Conservation (phyloP, 2,329 filamentous ascomycete genomes). For the Dactylellina parvicollis region DNA sequence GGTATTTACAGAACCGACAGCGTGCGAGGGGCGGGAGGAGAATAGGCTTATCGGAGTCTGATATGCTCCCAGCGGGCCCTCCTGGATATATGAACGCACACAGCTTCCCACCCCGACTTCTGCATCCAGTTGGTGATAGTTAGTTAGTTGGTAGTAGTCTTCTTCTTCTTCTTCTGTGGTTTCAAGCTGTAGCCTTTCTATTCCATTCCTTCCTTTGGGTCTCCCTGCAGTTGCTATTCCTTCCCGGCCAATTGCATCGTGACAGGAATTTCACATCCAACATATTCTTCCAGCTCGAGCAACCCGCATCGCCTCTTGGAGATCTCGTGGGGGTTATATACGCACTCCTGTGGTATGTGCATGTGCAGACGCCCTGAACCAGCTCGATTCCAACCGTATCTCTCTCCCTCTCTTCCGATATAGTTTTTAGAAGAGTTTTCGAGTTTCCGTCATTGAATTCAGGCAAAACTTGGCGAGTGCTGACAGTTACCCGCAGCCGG, state of each 20-base stretch:
- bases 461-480: slow-evolving; percentile 37
- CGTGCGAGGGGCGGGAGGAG: neutral
- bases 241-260: slow-evolving; percentile 29
- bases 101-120: neutral
- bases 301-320: neutral
- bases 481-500: slow-evolving; percentile 35
- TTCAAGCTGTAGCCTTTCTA: neutral
- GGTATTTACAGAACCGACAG: slow-evolving; percentile 11
- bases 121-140: neutral
- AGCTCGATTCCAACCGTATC: neutral
- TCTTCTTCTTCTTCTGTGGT: neutral
- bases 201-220: neutral
- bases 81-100: slow-evolving; percentile 2
- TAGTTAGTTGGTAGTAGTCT: neutral
- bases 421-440: slow-evolving; percentile 15
- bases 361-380: slow-evolving; percentile 11
- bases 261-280: slow-evolving; percentile 33
- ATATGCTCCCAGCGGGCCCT: neutral
- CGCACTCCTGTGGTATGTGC: slow-evolving; percentile 31
- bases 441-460: slow-evolving; percentile 7
- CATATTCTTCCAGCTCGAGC: slow-evolving; percentile 1
- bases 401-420: neutral
- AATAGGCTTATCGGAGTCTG: slow-evolving; percentile 17
- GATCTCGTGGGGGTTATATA: neutral
- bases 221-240: neutral